Evolutionary conservation across 2,329 filamentous ascomycete genomes (phyloP).

Genomic region (Sclerotinia trifoliorum): DNA sequence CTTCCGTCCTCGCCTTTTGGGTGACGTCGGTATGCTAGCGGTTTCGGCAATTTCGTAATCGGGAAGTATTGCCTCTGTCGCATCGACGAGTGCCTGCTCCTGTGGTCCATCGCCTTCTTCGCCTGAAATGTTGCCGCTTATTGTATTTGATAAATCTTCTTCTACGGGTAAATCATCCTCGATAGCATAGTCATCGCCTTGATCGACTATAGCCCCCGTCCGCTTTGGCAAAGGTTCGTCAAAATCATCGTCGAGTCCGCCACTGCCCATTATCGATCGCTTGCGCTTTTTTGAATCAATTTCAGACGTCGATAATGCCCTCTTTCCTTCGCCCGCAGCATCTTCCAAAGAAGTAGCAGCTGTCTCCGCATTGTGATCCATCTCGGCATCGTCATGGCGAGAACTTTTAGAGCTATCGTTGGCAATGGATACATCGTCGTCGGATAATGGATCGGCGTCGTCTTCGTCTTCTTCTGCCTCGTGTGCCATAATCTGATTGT

Average conservation of each 20-base stretch:
- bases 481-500: slow-evolving; percentile 52
- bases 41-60: slow-evolving; percentile 42
- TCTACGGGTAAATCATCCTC: slow-evolving; percentile 46
- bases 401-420: slow-evolving; percentile 41
- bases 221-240: slow-evolving; percentile 50
- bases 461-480: slow-evolving; percentile 46
- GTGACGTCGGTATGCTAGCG: slow-evolving; percentile 32
- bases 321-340: slow-evolving; percentile 34
- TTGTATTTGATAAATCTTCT: slow-evolving; percentile 40
- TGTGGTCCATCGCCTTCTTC: slow-evolving; percentile 49
- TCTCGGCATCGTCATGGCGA: slow-evolving; percentile 43
- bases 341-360: slow-evolving; percentile 42
- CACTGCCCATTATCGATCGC: slow-evolving; percentile 39
- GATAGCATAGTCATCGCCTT: slow-evolving; percentile 48
- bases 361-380: slow-evolving; percentile 32
- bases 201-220: slow-evolving; percentile 47
- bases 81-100: slow-evolving; percentile 46
- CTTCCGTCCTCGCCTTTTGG: slow-evolving; percentile 40
- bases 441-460: slow-evolving; percentile 40
- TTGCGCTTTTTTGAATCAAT: slow-evolving; percentile 43
- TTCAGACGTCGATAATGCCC: slow-evolving; percentile 30
- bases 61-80: slow-evolving; percentile 44
- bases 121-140: slow-evolving; percentile 39
- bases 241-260: slow-evolving; percentile 39
- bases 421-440: slow-evolving; percentile 41